Evolutionary conservation across 2,329 filamentous ascomycete genomes (phyloP).

Genomic region (Xylaria polymorpha): DNA sequence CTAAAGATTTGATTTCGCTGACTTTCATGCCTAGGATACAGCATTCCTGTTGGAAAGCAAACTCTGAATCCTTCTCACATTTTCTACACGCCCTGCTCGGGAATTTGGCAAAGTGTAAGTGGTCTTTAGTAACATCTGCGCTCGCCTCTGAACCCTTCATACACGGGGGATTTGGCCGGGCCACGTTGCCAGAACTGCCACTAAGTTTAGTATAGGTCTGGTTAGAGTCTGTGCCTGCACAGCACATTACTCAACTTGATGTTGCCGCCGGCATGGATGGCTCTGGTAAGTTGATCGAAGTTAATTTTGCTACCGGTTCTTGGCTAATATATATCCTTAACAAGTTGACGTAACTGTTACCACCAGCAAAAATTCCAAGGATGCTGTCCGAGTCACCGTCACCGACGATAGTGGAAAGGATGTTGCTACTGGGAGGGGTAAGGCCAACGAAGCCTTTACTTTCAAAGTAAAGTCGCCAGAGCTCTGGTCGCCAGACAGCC

Average conservation of each 20-base stretch:
- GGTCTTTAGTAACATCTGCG: not conserved
- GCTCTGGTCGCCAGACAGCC: constrained; percentile 74
- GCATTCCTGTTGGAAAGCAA: constrained; percentile 76
- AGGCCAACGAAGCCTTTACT: constrained; percentile 62
- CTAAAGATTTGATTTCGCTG: not conserved
- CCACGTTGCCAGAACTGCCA: not conserved
- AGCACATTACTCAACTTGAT: constrained; percentile 69
- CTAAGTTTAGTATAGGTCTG: constrained; percentile 65
- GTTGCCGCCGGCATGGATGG: constrained; percentile 68
- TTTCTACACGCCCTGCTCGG: constrained; percentile 73
- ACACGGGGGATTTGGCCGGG: not conserved
- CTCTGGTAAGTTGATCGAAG: constrained; percentile 53
- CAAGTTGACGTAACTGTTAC: constrained; percentile 68
- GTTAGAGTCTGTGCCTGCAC: constrained; percentile 70
- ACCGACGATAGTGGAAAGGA: constrained; percentile 53
- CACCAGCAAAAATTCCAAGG: constrained; percentile 45
- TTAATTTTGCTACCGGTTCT: constrained; percentile 1
- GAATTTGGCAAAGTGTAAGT: constrained; percentile 72
- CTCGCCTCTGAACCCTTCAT: not conserved
- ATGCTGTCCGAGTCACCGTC: constrained; percentile 52
- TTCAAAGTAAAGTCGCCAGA: constrained; percentile 66
- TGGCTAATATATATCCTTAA: not conserved
- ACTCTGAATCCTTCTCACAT: constrained; percentile 68
- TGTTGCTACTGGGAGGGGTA: constrained; percentile 58
- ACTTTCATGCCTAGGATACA: constrained; percentile 48